Conservation (phyloP, 2,329 filamentous ascomycete species). For the Microdochium paspali region DNA sequence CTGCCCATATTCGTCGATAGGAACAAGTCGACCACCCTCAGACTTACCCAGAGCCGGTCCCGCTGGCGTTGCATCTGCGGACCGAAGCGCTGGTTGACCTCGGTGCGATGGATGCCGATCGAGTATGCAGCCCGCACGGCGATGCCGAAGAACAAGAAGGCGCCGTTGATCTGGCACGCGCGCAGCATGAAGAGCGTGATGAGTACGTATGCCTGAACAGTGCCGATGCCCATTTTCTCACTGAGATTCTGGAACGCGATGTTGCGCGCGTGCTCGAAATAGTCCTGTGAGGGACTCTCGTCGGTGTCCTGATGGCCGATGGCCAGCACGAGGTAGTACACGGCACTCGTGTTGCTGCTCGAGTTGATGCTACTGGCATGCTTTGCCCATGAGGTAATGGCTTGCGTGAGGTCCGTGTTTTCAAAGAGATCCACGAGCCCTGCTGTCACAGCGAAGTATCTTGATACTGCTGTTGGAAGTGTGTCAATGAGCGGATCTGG, state of each 20-base stretch:
- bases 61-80: slow-evolving; percentile 3
- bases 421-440: slow-evolving; percentile 41
- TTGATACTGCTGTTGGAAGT: background rate
- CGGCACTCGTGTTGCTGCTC: slow-evolving; percentile 27
- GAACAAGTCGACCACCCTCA: slow-evolving; percentile 41
- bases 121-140: slow-evolving; percentile 42
- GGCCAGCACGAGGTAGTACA: slow-evolving; percentile 40
- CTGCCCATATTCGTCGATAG: slow-evolving; percentile 44
- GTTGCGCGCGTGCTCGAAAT: slow-evolving; percentile 40
- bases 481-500: background rate
- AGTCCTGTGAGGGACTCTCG: slow-evolving; percentile 29
- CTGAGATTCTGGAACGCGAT: slow-evolving; percentile 33
- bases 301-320: slow-evolving; percentile 35
- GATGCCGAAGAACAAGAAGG: slow-evolving; percentile 42
- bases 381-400: slow-evolving; percentile 31
- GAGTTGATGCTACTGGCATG: slow-evolving; percentile 18
- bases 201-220: slow-evolving; percentile 39
- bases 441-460: slow-evolving; percentile 19
- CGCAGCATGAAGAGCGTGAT: slow-evolving; percentile 45
- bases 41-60: slow-evolving; percentile 43
- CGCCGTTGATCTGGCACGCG: slow-evolving; percentile 44
- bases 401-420: slow-evolving; percentile 24
- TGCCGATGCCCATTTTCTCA: slow-evolving; percentile 36
- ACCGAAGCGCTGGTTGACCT: slow-evolving; percentile 42
- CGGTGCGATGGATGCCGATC: slow-evolving; percentile 41